Evolutionary conservation across 768 basidiomycete genomes (phyloP), one percentile per base, ranked within the genome.

Genomic region (Phlegmacium glaucopus): DNA sequence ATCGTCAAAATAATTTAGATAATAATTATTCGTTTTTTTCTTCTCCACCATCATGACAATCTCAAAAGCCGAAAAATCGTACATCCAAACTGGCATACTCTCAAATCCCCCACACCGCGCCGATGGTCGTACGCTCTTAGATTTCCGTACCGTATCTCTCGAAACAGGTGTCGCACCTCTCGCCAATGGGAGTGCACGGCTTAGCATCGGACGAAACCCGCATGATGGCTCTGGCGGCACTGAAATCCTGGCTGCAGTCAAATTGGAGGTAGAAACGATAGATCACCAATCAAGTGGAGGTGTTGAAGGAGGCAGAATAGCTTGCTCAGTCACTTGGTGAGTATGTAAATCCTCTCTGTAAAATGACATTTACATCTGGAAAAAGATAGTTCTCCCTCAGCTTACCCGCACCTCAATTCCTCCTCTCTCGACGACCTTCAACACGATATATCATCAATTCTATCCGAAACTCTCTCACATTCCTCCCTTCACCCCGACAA

Each of bases 51-150:
- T 40, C 48, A 67, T 68, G 66, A 45, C 67, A 15, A 64, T 84
- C 45, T 91, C 90, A 36, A 91, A 91, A 55, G 79, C 90, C 0
- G 90, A 93, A 68, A 79, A 79, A 55, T 79, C 89, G 4, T 92
- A 86, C 58, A 83, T 90, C 27, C 79, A 81, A 53, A 63, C 80
- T 8, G 84, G 87, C 0, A 71, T 91, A 5, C 70, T 78, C 15
- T 72, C 78, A 1, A 61, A 66, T 39, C 74, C 78, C 2, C 80
- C 90, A 1, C 68, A 82, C n/a, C 85, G 92, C 42, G 74, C 79
- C 4, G 92, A 94, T 61, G 90, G 90, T 1, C 85, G 92, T 15
- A 58, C 70, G 6, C 71, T 87, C 0, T 64, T 73, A 29, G 84
- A 88, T 52, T 93, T 78, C 56, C 76, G 92, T 25, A 66, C 77